A percentile compares a stretch with the other conserved stretches of the same genome.
Conservation (phyloP, 306 rosid genomes). For the Medicago lupulina region DNA sequence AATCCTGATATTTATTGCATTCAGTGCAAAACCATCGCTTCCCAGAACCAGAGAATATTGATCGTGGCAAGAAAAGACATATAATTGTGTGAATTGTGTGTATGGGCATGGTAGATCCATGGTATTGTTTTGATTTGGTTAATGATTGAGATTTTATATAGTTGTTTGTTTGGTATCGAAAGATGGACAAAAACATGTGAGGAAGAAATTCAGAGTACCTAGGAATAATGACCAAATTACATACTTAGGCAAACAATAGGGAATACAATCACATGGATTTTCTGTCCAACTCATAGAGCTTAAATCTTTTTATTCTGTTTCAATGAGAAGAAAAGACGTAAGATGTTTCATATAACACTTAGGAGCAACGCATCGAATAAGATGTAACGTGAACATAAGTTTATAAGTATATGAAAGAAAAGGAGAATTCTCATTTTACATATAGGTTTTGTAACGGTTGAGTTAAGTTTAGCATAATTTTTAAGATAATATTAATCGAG, state of each 20-base stretch:
- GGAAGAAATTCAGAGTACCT: slow-evolving; percentile 13
- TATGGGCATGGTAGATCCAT: not conserved
- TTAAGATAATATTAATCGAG: no score
- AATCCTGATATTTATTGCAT: no score
- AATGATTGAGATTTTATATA: slow-evolving; percentile 7
- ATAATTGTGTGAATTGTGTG: slow-evolving; percentile 5
- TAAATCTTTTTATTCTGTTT: not conserved
- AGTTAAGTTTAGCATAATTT: no score
- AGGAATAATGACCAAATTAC: not conserved
- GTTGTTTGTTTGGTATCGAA: not conserved
- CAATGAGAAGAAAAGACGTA: not conserved
- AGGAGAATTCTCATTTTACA: no score
- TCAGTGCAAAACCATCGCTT: no score
- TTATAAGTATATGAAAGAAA: no score
- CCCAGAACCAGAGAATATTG: slow-evolving; percentile 10
- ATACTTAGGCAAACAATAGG: not conserved
- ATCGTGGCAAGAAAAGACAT: not conserved
- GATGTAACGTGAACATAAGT: not conserved
- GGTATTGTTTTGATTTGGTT: slow-evolving; percentile 15
- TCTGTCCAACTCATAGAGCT: not conserved
- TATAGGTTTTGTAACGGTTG: not conserved
- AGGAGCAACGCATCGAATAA: not conserved
- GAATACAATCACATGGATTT: not conserved
- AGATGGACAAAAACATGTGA: not conserved
- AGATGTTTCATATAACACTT: no score